phyloP scores from a whole-genome alignment of 306 rosid species.

The Lithocarpus polystachyus region DNA sequence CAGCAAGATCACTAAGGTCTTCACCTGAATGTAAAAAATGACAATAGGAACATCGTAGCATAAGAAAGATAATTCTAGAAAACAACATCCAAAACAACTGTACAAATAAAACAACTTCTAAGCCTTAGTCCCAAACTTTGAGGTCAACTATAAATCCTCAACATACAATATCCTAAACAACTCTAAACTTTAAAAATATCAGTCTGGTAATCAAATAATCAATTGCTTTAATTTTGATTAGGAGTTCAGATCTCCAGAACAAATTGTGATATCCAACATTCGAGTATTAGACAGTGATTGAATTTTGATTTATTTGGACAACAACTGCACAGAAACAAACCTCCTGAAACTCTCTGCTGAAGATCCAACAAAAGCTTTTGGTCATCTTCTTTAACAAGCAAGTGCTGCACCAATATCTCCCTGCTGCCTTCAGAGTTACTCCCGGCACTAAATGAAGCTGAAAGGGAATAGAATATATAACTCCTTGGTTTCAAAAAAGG shows the following conservation, averaged over 20 bases:
- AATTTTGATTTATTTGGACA: neutral
- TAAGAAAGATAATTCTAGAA: neutral
- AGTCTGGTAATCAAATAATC: neutral
- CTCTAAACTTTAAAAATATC: neutral
- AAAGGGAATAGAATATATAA: slow-evolving; percentile 15
- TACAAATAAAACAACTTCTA: no score
- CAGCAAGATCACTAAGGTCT: slow-evolving; percentile 91
- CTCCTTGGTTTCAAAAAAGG: neutral
- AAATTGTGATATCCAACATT: neutral
- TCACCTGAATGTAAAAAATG: slow-evolving; percentile 58
- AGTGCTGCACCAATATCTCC: slow-evolving; percentile 89
- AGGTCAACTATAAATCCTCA: no score
- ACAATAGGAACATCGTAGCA: slow-evolving; percentile 1
- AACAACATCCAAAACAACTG: neutral
- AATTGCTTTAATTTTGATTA: neutral
- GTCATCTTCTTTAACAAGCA: slow-evolving; percentile 80
- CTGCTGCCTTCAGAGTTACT: slow-evolving; percentile 44
- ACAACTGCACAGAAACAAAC: slow-evolving; percentile 26
- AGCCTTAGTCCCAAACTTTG: no score
- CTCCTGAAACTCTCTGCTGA: slow-evolving; percentile 60
- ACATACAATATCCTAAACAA: neutral
- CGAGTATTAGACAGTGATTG: neutral
- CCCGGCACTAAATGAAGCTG: slow-evolving; percentile 65
- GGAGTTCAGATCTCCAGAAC: neutral
- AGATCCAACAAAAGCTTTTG: slow-evolving; percentile 65